Evolutionary conservation across 2,329 filamentous ascomycete genomes (phyloP), one percentile per base, ranked within the genome.

Genomic region (Lizonia empirigonia): DNA sequence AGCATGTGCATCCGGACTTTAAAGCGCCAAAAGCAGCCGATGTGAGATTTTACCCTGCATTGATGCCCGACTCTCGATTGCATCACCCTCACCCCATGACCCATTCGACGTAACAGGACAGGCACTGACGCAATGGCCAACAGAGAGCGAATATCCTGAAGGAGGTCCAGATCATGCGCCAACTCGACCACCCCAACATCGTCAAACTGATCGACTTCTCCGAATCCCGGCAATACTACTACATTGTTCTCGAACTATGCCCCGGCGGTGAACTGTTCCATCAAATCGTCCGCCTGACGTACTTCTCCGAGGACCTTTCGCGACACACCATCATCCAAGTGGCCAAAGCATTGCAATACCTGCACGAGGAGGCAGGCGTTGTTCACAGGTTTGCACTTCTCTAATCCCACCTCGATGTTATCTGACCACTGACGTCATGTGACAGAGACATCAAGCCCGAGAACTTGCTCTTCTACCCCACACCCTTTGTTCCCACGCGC

Each of bases 151-250:
- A 97, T 69, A 97, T 99, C 60, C 79, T 99, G 55, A 99, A 99
- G 77, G 94, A 99, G 75, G 94, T 99, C 12, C 90, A 96, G 68
- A 99, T 99, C 64, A 99, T 99, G 93, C 90, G 92, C 58, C 89
- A 95, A 68, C 82, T 99, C 38, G 91, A 97, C 60, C 94, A 99
- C 64, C 92, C 93, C 56, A 97, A 97, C 71, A 94, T 99, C 55
- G 86, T 97, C 74, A 93, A 91, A 71, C 84, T 99, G 50, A 82
- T 97, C 66, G 91, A 96, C 67, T 97, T 97, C 70, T 89, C 89
- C 58, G 94, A 99, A 75, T 95, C 92, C 1, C 83, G 84, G 51
- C 91, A 97, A 73, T 97, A 97, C 73, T 97, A 97, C 76, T 99
- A 95, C 77, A 97, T 99, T 63, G 86, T 99, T 34, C 85, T 99